Evolutionary conservation across 75 land plant genomes (phyloP), one percentile per base, ranked within the genome.

Genomic region (Pinus taeda): DNA sequence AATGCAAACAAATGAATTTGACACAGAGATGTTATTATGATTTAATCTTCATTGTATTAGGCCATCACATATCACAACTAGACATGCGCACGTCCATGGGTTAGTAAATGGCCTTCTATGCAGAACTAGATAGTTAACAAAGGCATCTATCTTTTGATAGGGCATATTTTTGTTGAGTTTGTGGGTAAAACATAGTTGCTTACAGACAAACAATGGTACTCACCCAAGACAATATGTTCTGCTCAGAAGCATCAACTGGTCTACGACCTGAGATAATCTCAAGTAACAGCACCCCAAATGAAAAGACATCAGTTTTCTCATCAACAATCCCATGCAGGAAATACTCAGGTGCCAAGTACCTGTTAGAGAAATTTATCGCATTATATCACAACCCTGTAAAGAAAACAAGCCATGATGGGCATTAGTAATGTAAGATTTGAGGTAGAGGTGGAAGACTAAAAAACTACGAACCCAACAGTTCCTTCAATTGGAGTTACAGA

Each of bases 281-380:
- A 79, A 95, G 78, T 55, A 95, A 84, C 55, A 95, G 82, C 59
- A 95, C 89, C 26, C 98, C 98, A 79, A 84, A 93, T 57, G 97
- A 82, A 76, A 85, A 95, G 36, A 95, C 96, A 85, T 95, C 98
- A 11, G 92, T 95, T 70, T 95, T 95, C 70, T 95, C 98, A 81
- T 93, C 90, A 21, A 95, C 97, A 75, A 93, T 85, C 29, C 98
- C 98, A 76, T 95, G 94, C 92, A 91, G 83, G 82, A 95, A 95
- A 77, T 95, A 95, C 57, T 95, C 98, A 33, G 98, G 98, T 62
- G 98, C 98, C 29, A 93, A 67, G 81, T 89, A 90, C 80, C 92
- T 90, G 90, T 49, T 77, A 13, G 74, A 20, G 14, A 69, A 42
- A 69, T 69, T 42, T 39, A 65, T 6, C n/a, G 33, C 69, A 39